phyloP scores from a whole-genome alignment of 257 asterid species.

The Knoxia roxburghii region DNA sequence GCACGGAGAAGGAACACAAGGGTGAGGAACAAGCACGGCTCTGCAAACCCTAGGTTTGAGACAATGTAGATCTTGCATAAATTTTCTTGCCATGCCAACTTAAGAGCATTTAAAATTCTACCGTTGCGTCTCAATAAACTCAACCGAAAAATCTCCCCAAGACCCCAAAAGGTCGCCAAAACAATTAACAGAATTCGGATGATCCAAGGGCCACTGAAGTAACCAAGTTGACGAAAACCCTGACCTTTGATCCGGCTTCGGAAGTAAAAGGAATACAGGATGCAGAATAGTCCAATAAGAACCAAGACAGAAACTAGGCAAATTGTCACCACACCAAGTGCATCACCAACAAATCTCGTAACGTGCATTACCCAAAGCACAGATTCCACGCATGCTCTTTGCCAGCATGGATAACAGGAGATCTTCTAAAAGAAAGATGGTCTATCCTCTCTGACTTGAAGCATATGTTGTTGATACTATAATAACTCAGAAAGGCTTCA shows the following conservation, averaged over 20 bases:
- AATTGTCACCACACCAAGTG: constrained; percentile 85
- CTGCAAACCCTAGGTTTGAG: constrained; percentile 79
- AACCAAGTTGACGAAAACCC: constrained; percentile 45
- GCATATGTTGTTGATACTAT: constrained; percentile 5
- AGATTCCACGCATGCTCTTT: constrained; percentile 85
- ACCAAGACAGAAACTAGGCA: constrained; percentile 55
- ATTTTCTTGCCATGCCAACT: constrained; percentile 62
- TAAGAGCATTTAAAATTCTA: constrained; percentile 47
- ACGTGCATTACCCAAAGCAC: constrained; percentile 87
- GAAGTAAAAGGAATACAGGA: constrained; percentile 49
- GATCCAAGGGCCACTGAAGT: constrained; percentile 83
- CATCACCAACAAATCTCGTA: constrained; percentile 72
- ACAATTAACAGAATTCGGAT: constrained; percentile 46
- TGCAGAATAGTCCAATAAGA: constrained; percentile 58
- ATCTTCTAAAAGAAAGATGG: constrained; percentile 18
- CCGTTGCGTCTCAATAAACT: constrained; percentile 50
- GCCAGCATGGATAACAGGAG: constrained; percentile 56
- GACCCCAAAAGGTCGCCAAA: constrained; percentile 65
- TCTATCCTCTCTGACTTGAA: constrained; percentile 22
- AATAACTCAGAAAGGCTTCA: constrained; percentile 12
- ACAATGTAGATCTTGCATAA: constrained; percentile 76
- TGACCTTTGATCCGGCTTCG: constrained; percentile 44
- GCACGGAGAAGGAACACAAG: constrained; percentile 71
- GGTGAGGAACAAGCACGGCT: constrained; percentile 74
- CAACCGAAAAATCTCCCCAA: constrained; percentile 67